Percentiles rank a stretch among this genome's conserved stretches.
Evolutionary conservation across 176 grass and related monocot genomes (phyloP).

Genomic region (Coix lacrymajobi): DNA sequence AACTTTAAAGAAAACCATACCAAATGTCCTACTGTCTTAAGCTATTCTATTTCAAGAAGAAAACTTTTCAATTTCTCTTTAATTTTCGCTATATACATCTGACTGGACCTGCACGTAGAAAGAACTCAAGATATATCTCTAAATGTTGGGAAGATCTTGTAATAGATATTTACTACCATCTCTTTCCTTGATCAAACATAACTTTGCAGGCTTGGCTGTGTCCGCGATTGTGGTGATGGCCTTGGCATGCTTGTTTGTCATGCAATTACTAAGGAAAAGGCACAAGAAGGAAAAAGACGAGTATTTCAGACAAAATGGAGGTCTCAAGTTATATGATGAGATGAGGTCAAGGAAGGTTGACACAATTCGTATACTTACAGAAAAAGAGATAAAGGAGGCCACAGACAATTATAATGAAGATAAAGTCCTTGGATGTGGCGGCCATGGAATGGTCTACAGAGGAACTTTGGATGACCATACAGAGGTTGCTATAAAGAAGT

Average conservation of each 20-base stretch:
- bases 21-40: no score
- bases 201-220: slow-evolving; percentile 17
- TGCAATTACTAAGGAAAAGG: slow-evolving; percentile 28
- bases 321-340: slow-evolving; percentile 33
- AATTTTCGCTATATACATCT: no score
- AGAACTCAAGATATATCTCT: no score
- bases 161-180: no score
- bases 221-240: background rate
- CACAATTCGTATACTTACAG: slow-evolving; percentile 14
- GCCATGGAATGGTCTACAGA: slow-evolving; percentile 46
- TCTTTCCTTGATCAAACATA: background rate
- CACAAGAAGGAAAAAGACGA: slow-evolving; percentile 29
- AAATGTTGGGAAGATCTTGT: no score
- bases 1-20: no score
- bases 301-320: no score
- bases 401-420: slow-evolving; percentile 29
- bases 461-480: slow-evolving; percentile 27
- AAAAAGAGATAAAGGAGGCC: slow-evolving; percentile 35
- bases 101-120: no score
- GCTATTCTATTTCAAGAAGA: no score
- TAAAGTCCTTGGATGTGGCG: slow-evolving; percentile 35
- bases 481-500: slow-evolving; percentile 47
- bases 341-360: slow-evolving; percentile 28
- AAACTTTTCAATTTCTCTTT: no score
- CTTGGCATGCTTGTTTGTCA: slow-evolving; percentile 1